Evolutionary conservation across 164 flowering plant species (phyloP).

Genomic region (Liquidambar formosana): DNA sequence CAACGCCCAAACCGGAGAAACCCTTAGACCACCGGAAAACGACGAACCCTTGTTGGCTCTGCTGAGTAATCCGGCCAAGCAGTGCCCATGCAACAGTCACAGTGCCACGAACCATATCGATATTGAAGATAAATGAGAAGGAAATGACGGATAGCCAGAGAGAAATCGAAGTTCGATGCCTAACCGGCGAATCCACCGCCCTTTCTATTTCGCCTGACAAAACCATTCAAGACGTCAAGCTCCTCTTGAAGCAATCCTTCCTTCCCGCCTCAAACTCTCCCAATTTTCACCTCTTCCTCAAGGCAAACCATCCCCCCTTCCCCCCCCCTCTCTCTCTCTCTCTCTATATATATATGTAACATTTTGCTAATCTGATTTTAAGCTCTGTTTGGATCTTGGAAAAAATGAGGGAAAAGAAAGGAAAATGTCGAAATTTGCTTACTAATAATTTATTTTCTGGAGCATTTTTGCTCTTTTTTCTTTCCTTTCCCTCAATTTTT

Average conservation of each 20-base stretch:
- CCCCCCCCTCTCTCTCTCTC: not conserved
- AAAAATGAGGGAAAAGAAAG: no score
- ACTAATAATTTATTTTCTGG: no score
- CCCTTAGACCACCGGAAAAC: not conserved
- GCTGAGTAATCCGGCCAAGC: no score
- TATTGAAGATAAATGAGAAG: not conserved
- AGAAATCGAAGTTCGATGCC: constrained; percentile 56
- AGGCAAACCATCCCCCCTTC: no score
- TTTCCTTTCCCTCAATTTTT: no score
- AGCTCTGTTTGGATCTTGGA: no score
- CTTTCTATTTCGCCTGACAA: constrained; percentile 33
- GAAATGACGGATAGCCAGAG: constrained; percentile 29
- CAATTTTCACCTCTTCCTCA: constrained; percentile 76
- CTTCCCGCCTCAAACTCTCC: constrained; percentile 53
- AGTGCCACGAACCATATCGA: no score
- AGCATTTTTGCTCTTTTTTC: no score
- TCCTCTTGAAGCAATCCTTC: constrained; percentile 49
- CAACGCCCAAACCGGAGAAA: not conserved
- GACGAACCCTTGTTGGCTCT: no score
- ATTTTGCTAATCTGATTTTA: no score
- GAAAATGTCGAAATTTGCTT: no score
- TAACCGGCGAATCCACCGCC: constrained; percentile 58
- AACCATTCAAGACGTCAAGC: constrained; percentile 57
- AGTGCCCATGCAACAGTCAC: no score
- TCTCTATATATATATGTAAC: not conserved